Evolutionary conservation across 805 yeast species (phyloP).

Genomic region (Starmerella sp.): DNA sequence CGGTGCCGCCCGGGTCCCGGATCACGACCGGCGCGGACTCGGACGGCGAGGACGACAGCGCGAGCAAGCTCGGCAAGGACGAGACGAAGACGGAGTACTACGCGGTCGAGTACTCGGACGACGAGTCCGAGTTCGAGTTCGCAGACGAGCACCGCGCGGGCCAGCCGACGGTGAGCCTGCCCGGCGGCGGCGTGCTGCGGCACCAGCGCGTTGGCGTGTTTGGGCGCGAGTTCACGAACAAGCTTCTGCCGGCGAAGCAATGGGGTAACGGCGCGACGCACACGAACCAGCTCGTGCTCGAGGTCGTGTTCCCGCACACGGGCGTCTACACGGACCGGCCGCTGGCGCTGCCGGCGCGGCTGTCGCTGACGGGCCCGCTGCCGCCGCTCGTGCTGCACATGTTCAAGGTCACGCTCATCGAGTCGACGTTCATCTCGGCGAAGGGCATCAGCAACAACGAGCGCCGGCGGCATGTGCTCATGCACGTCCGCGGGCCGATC

Average conservation of each 20-base stretch:
- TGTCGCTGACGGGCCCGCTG: constrained; percentile 2
- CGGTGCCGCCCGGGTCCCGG: background rate
- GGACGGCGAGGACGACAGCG: background rate
- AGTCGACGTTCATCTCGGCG: constrained; percentile 7
- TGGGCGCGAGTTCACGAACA: constrained; percentile 1
- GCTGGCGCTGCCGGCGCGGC: background rate
- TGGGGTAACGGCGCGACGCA: constrained; percentile 2
- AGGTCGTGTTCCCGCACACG: constrained; percentile 7
- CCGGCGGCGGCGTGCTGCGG: constrained; percentile 1
- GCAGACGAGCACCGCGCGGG: background rate
- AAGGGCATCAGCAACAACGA: constrained; percentile 5
- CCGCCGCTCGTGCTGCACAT: constrained; percentile 8
- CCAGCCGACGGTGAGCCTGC: background rate
- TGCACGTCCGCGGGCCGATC: background rate
- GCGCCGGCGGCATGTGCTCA: constrained; percentile 6
- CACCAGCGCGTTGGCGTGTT: constrained; percentile 4
- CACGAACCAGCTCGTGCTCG: background rate
- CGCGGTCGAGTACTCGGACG: background rate
- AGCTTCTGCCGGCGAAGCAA: background rate
- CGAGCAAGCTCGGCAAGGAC: background rate
- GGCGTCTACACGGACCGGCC: constrained; percentile 13
- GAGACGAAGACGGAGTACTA: background rate
- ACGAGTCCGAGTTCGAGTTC: background rate
- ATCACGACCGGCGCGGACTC: background rate
- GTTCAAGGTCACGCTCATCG: constrained; percentile 6